Evolutionary conservation across 2,329 filamentous ascomycete genomes (phyloP).

Genomic region (Ophiostoma populinum): DNA sequence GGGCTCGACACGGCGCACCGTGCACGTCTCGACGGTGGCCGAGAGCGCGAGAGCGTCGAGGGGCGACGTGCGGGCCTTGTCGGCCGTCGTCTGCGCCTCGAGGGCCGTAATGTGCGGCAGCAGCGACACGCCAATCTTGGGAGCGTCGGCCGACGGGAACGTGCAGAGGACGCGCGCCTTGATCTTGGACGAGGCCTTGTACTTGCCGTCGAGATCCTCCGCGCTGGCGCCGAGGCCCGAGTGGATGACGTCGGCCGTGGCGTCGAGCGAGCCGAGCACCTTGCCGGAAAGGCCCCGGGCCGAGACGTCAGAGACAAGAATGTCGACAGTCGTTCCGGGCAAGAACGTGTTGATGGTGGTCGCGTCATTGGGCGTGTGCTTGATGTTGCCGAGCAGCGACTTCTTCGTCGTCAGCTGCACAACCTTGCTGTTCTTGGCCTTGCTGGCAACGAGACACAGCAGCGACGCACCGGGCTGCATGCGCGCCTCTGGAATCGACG

Average conservation of each 20-base stretch:
- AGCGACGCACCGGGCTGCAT: constrained; percentile 73
- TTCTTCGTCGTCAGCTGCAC: constrained; percentile 68
- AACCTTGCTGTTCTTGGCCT: constrained; percentile 63
- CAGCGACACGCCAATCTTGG: constrained; percentile 75
- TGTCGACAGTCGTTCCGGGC: constrained; percentile 77
- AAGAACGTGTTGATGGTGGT: constrained; percentile 81
- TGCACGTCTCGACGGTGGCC: constrained; percentile 58
- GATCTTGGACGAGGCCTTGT: constrained; percentile 68
- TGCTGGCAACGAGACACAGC: constrained; percentile 62
- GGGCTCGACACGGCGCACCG: constrained; percentile 61
- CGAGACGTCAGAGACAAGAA: constrained; percentile 63
- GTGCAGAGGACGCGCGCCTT: constrained; percentile 79
- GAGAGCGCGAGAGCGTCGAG: constrained; percentile 50
- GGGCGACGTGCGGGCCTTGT: constrained; percentile 20
- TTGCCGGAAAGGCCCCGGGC: constrained; percentile 69
- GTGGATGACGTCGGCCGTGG: constrained; percentile 79
- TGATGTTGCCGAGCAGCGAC: constrained; percentile 48
- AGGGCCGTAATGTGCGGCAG: constrained; percentile 68
- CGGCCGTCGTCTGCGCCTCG: constrained; percentile 3
- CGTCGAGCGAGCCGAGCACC: constrained; percentile 79
- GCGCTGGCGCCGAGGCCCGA: constrained; percentile 58
- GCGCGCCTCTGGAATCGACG: constrained; percentile 38
- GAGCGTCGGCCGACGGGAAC: constrained; percentile 60
- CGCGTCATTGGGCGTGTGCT: constrained; percentile 52
- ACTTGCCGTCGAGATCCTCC: constrained; percentile 56